Percentiles rank a stretch among this genome's conserved stretches.
Evolutionary conservation across 2,329 filamentous ascomycete species (phyloP).

Genomic region (Emericellopsis atlantica): DNA sequence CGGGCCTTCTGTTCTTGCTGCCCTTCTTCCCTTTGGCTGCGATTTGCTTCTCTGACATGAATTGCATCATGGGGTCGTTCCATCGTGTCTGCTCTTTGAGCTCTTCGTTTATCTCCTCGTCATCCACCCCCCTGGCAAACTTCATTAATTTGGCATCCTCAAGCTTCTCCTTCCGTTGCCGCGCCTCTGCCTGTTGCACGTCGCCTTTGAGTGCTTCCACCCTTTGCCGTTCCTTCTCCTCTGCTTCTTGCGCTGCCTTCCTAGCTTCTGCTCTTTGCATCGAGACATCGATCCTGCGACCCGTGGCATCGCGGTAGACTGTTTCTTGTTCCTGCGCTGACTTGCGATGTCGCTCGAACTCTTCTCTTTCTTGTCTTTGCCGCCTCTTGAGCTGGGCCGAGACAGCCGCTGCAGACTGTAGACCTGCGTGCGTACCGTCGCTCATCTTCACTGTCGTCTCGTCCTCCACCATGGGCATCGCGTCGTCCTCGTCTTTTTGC

Average conservation of each 20-base stretch:
- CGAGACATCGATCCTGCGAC: conserved; percentile 82
- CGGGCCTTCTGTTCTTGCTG: conserved; percentile 36
- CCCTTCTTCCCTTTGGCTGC: conserved; percentile 11
- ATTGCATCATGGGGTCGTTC: conserved; percentile 87
- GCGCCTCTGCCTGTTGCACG: conserved; percentile 61
- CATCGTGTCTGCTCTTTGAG: conserved; percentile 66
- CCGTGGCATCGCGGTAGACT: conserved; percentile 89
- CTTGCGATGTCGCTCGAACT: conserved; percentile 30
- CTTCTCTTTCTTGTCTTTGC: conserved; percentile 48
- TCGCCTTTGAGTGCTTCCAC: conserved; percentile 69
- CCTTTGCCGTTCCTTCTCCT: conserved; percentile 57
- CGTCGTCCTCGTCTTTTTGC: conserved; percentile 31
- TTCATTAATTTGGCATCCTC: conserved; percentile 74
- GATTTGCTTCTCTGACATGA: conserved; percentile 45
- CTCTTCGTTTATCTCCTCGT: conserved; percentile 75
- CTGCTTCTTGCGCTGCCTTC: conserved; percentile 49
- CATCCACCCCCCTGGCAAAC: conserved; percentile 70
- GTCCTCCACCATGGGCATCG: conserved; percentile 31
- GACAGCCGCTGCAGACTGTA: conserved; percentile 75
- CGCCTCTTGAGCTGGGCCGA: conserved; percentile 55
- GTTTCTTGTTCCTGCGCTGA: conserved; percentile 56
- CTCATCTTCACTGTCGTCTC: conserved; percentile 58
- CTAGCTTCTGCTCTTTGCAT: conserved; percentile 83
- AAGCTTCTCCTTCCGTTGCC: conserved; percentile 52
- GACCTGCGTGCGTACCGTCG: conserved; percentile 73